These are phyloP conservation scores for Pisolithus microcarpus DNA, from an alignment of 768 basidiomycete species.

Conservation along the genomic window DNA sequence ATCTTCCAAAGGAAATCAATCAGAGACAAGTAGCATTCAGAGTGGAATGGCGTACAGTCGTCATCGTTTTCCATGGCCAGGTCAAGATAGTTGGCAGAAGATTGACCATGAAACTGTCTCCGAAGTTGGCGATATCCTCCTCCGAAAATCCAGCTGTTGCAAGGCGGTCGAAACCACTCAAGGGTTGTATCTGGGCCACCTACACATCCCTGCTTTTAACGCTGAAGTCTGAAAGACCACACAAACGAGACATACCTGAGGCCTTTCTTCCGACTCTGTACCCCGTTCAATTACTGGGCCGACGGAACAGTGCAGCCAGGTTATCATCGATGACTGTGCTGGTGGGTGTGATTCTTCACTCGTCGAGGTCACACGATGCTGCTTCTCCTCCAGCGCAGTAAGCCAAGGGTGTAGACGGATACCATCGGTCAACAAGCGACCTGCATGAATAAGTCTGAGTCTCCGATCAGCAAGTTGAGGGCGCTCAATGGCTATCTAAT, in stretches of 20 bases:
- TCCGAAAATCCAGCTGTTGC: conserved; percentile 85
- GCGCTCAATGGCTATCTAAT: conserved; percentile 62
- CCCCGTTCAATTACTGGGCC: conserved; percentile 61
- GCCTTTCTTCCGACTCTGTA: conserved; percentile 45
- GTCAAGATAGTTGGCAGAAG: conserved; percentile 66
- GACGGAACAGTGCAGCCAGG: conserved; percentile 91
- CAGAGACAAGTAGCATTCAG: background rate
- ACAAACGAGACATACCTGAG: conserved; percentile 41
- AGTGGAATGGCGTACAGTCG: conserved; percentile 46
- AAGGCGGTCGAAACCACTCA: conserved; percentile 88
- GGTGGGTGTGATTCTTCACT: conserved; percentile 13
- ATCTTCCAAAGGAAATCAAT: conserved; percentile 37
- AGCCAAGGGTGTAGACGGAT: conserved; percentile 66
- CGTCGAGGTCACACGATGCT: conserved; percentile 36
- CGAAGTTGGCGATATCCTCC: conserved; percentile 83
- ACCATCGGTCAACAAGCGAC: conserved; percentile 76
- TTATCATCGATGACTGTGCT: conserved; percentile 20
- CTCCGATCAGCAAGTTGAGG: conserved; percentile 59
- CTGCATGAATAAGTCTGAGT: conserved; percentile 83
- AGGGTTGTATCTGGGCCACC: conserved; percentile 68
- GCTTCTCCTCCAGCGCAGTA: conserved; percentile 50
- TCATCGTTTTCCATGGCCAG: conserved; percentile 64
- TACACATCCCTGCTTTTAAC: conserved; percentile 23
- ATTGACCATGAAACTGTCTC: conserved; percentile 82
- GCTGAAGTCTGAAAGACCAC: background rate